Base-by-base conservation (phyloP, 73 alveolate species). In the Loxodes magnus region DNA sequence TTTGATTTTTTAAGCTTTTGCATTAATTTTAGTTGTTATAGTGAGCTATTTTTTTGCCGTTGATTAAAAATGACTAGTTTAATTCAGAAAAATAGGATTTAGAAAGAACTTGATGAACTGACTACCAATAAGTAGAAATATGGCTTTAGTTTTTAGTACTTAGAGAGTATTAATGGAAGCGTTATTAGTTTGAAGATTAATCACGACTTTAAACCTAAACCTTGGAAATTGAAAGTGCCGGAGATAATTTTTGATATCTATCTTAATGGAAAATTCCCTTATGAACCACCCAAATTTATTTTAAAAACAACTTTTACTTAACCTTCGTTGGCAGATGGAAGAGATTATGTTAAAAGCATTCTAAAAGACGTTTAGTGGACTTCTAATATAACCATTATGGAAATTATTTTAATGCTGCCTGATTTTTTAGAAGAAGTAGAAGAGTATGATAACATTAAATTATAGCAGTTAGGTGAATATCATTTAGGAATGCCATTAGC, bases 251-350 rank as follows among this genome's bases (percentile, higher is more conserved):
- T 46, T 46, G 59, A 46, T 10, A 7, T 46, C 10, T 19, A 46
- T 46, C 0, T 46, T n/a, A 41, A 46, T 25, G 59, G 59, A 25
- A 46, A 46, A 24, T 46, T 25, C 17, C 59, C 59, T 1, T 46
- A 12, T 25, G 43, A 46, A 23, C 50, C 53, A 25, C 59, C 59
- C 15, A 46, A 46, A 46, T 9, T 46, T 2, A 2, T 46, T 0
- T 46, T 37, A 2, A 41, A 46, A 24, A 46, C 52, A 0, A 24
- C 27, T 22, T 46, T 24, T 25, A 10, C 2, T 7, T 22, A 7
- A 25, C 59, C 59, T 10, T 46, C 59, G 22, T n/a, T 46, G n/a
- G 7, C 59, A n/a, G 59, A 46, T 46, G 59, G 59, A 9, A 0
- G 59, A 25, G 59, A 46, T 25, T 23, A 25, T 7, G 7, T 46